Evolutionary conservation across 768 basidiomycete genomes (phyloP), one percentile per base, ranked within the genome.

Genomic region (Boletus insuetus): DNA sequence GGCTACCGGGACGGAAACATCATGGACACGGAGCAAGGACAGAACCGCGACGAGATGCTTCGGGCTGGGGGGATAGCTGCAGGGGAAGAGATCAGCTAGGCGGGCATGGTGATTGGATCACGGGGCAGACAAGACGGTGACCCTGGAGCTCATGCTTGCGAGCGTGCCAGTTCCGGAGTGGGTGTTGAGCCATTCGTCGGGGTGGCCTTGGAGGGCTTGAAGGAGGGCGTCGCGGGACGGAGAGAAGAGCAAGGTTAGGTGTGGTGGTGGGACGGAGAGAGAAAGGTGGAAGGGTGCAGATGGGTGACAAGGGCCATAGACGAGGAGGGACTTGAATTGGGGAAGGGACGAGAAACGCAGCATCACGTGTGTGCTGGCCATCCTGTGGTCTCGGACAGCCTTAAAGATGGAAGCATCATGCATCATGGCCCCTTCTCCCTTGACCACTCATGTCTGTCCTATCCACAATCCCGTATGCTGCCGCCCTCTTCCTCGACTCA

Each of bases 211-310:
- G 22, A 91, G 72, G 20, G 75, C 69, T 0, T 69, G 52, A 12
- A 72, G 63, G 53, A 86, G 70, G 14, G 63, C 58, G n/a, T 72
- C 55, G 44, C 79, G 80, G 10, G 80, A 82, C 1, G 86, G 79
- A 19, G 83, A 74, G 29, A 89, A 61, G 48, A 89, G 64, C 19
- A 90, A 51, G 0, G 75, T 70, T 43, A 70, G 67, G 17, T 69
- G 65, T 32, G 58, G 61, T 12, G 71, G 64, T 20, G 75, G 67
- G 10, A 63, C 51, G 0, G 87, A 86, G 29, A 88, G 68, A 38
- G 81, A 77, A 35, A 91, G 74, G 58, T 88, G 83, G 46, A 92
- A 73, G 4, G 87, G 87, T 6, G 87, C 85, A 4, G 90, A 85
- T 19, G 85, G 69, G 48, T 82, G 84, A 64, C 83, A 87, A 0